Evolutionary conservation across 2,329 filamentous ascomycete genomes (phyloP), one percentile per base, ranked within the genome.

Genomic region (Knoxdaviesia capensis): DNA sequence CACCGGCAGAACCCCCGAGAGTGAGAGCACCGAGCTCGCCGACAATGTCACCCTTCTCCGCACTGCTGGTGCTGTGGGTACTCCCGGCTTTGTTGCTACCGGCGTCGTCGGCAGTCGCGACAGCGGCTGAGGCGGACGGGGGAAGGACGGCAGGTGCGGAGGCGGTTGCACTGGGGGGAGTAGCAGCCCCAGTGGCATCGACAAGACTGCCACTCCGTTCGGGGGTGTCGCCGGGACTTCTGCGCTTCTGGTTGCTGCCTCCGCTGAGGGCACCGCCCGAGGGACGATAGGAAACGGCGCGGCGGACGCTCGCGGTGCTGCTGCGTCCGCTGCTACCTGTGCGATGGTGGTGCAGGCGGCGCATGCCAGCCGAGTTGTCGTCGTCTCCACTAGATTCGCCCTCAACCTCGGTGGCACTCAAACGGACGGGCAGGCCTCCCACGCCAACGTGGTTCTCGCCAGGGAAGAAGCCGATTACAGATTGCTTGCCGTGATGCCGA

Each of bases 321-420:
- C 77, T 85, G 48, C 80, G 69, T 20, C 80, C 80, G 51, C 80
- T 86, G 56, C 80, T 86, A 38, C 80, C 78, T 28, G 74, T 80
- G 48, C 81, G 67, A 47, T 74, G 74, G 59, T 87, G 80, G 48
- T 76, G 66, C 59, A 68, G 52, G 45, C 67, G 45, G 30, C 41
- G 36, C 38, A 10, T 35, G 10, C 9, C 30, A 41, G 58, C 54
- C 33, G 61, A 58, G 10, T 59, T 56, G 36, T 80, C 77, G 40
- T 84, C 81, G 38, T 84, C 79, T 41, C 85, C 82, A 54, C 78
- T 84, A 51, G 87, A 84, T 49, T 79, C 86, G 49, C 83, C 85
- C 52, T 93, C 86, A 9, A 96, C 83, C 58, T 98, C 90, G 41
- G 83, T 92, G n/a, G 90, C 88, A 56, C 84, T 93, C 47, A 98